phyloP scores from a whole-genome alignment of 768 basidiomycete species.

The Lanmaoa rubissima region DNA sequence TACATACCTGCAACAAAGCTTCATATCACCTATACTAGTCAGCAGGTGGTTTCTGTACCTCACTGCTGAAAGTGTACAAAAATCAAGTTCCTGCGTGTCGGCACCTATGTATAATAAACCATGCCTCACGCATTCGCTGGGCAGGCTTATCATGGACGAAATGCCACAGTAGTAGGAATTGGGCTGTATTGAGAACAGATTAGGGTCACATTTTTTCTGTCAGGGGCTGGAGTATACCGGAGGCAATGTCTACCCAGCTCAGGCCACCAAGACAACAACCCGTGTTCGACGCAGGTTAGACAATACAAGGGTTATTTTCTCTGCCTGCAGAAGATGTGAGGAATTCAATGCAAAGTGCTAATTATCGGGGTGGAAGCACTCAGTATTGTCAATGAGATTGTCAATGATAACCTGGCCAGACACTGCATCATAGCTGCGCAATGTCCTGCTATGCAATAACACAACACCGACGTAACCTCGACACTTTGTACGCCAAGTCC shows the following conservation, averaged over 20 bases:
- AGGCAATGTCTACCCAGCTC: background rate
- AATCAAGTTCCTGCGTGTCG: background rate
- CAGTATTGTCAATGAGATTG: background rate
- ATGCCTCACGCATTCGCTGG: background rate
- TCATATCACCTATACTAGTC: background rate
- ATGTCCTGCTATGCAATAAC: background rate
- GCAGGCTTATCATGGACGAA: background rate
- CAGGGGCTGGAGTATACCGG: no score
- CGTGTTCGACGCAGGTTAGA: background rate
- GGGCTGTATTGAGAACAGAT: no score
- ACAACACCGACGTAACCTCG: background rate
- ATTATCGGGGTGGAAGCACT: background rate
- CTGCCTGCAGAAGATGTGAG: background rate
- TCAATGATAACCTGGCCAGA: background rate
- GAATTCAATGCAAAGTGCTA: background rate
- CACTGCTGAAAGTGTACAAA: no score
- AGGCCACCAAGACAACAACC: background rate
- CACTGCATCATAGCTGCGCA: background rate
- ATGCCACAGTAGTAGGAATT: no score
- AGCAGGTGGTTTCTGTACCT: background rate
- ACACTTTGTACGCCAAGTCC: background rate
- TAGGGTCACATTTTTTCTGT: no score
- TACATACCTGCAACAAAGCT: background rate
- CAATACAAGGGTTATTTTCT: background rate
- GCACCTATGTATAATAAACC: background rate